These are phyloP conservation scores for Coniochaeta pulveracea DNA, from an alignment of 2,329 filamentous ascomycete species.

Conservation along the genomic window DNA sequence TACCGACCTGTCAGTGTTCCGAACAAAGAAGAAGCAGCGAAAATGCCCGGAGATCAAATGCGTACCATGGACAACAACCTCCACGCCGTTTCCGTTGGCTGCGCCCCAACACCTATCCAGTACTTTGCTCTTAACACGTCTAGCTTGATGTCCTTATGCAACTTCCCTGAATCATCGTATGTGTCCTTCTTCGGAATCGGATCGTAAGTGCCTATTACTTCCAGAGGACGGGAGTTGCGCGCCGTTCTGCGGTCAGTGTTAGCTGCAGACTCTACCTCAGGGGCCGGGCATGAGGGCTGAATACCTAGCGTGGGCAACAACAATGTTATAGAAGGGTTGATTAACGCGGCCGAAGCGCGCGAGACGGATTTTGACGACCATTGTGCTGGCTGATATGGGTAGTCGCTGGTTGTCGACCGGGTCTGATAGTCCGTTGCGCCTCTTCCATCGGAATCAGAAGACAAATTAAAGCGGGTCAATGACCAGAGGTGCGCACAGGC, in stretches of 20 bases:
- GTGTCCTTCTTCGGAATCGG: constrained; percentile 52
- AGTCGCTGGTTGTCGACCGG: too few species aligned
- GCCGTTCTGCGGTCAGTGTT: constrained; percentile 50
- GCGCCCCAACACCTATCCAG: constrained; percentile 94
- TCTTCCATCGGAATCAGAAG: too few species aligned
- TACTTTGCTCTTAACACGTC: constrained; percentile 76
- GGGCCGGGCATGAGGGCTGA: neutral
- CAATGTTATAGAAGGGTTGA: constrained; percentile 93
- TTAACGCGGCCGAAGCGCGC: constrained; percentile 87
- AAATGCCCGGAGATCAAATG: neutral
- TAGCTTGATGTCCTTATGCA: constrained; percentile 86
- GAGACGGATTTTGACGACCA: constrained; percentile 91
- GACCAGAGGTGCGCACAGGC: too few species aligned
- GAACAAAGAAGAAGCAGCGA: neutral
- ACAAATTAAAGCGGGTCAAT: too few species aligned
- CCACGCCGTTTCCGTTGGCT: constrained; percentile 87
- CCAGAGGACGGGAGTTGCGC: constrained; percentile 76
- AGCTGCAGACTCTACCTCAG: neutral
- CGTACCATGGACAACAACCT: constrained; percentile 69
- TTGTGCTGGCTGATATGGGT: constrained; percentile 31
- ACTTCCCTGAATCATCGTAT: constrained; percentile 49
- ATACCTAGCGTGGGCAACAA: constrained; percentile 85
- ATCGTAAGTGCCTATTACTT: constrained; percentile 78
- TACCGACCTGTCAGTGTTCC: constrained; percentile 3
- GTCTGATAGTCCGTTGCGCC: too few species aligned